Base-by-base conservation (phyloP, 2,329 filamentous ascomycete genomes). In the Phoma sp. region DNA sequence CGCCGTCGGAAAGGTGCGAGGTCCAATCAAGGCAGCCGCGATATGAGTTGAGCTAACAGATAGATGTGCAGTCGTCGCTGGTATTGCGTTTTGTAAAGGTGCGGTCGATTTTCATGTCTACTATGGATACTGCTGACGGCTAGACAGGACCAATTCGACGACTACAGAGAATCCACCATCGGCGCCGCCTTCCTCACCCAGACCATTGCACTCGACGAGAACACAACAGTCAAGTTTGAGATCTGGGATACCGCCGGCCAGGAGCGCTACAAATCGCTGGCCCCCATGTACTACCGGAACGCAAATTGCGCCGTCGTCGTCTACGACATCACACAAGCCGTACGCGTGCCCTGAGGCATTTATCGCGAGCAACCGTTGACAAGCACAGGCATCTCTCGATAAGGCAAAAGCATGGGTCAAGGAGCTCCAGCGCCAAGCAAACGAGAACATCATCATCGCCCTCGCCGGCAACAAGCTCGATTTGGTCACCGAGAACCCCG, bases 361-460 rank as follows among this genome's bases (percentile, higher is more conserved):
- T 60, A 65, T 52, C 45, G 27, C 8, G 52, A 60, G 61, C 57
- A 13, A 2, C 23, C 23, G 58, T 63, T 71, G 56, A 78, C 50
- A 30, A 43, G 11, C 7, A 9, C 64, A 99, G 95, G 86, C 93
- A 62, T 99, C 95, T 42, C 83, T 99, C 71, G 96, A 99, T 79
- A 99, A 99, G 83, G 96, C 96, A 67, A 99, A 99, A 79, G 90
- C 93, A 39, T 99, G 95, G 95, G 93, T 99, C 55, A 98, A 98
- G 80, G 95, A 99, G 76, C 87, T 99, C 50, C 95, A 99, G 78
- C 89, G 95, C 74, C 95, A 99, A 80, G 95, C 96, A 60, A 99
- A 98, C 81, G 95, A 99, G 79, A 98, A 98, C 79, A 99, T 99
- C 77, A 93, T 99, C 77, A 99, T 99, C 72, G 95, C 95, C 41